Evolutionary conservation across 768 basidiomycete genomes (phyloP).

Genomic region (Boletus eberwhitei): DNA sequence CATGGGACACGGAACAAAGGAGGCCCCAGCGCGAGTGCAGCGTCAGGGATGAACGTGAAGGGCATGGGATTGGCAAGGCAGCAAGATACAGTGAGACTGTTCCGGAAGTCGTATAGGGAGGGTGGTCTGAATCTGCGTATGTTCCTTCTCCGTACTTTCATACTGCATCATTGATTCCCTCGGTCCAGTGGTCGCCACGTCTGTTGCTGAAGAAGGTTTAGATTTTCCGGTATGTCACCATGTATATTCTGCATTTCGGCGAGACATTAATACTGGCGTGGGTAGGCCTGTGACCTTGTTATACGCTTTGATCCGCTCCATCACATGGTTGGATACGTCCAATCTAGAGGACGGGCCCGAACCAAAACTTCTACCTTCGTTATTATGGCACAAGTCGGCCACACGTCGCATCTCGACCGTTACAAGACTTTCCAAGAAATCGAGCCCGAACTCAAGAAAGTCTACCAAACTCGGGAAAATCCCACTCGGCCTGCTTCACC

Average conservation of each 20-base stretch:
- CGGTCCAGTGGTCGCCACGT: conserved; percentile 68
- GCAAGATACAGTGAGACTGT: conserved; percentile 59
- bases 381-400: conserved; percentile 71
- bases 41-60: conserved; percentile 36
- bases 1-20: conserved; percentile 25
- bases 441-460: conserved; percentile 61
- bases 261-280: conserved; percentile 1
- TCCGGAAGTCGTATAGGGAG: conserved; percentile 63
- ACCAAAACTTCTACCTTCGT: conserved; percentile 74
- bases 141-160: conserved; percentile 24
- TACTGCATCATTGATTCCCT: background rate
- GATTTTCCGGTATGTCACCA: conserved; percentile 68
- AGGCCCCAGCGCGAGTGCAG: conserved; percentile 10
- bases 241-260: background rate
- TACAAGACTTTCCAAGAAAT: conserved; percentile 57
- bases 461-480: conserved; percentile 54
- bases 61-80: conserved; percentile 54
- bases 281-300: conserved; percentile 80
- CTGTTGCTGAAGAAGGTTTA: conserved; percentile 89
- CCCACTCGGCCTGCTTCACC: conserved; percentile 30
- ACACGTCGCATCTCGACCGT: conserved; percentile 49
- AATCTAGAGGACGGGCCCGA: conserved; percentile 84
- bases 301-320: conserved; percentile 80
- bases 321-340: conserved; percentile 85
- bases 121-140: conserved; percentile 65